Evolutionary conservation across 1,139 yeast genomes (phyloP).

Genomic region (Yamadazyma kanchanaburiensis): DNA sequence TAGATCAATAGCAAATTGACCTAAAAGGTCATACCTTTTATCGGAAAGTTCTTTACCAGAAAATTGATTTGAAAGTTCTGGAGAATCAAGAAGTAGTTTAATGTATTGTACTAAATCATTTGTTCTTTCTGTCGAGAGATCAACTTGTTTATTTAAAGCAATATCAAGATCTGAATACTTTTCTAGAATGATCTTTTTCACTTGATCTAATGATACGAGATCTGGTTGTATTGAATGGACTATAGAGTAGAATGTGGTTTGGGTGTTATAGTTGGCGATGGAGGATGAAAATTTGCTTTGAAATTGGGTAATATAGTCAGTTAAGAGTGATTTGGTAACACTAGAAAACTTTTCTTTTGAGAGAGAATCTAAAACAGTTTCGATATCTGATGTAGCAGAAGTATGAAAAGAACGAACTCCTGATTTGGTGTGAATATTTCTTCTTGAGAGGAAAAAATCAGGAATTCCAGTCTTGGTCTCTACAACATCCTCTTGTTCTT

Average conservation of each 20-base stretch:
- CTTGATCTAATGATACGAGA: constrained; percentile 21
- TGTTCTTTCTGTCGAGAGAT: constrained; percentile 17
- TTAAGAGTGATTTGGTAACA: too few relatives aligned
- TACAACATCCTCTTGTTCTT: constrained; percentile 10
- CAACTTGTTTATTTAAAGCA: constrained; percentile 11
- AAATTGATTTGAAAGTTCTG: constrained; percentile 15
- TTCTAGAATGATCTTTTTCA: constrained; percentile 20
- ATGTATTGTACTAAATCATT: constrained; percentile 29
- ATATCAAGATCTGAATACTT: constrained; percentile 25
- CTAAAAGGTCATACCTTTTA: constrained; percentile 18
- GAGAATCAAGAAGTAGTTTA: constrained; percentile 33
- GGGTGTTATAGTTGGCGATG: constrained; percentile 23
- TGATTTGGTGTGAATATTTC: constrained; percentile 6
- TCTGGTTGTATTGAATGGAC: constrained; percentile 36
- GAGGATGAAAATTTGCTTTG: background rate
- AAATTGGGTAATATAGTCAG: too few relatives aligned
- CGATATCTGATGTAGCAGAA: background rate
- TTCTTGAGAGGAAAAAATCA: constrained; percentile 10
- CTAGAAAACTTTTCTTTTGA: too few relatives aligned
- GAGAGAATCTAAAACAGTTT: background rate
- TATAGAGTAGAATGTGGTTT: constrained; percentile 34
- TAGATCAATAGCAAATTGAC: constrained; percentile 25
- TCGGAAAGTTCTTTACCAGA: constrained; percentile 11
- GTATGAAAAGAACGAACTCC: too few relatives aligned
- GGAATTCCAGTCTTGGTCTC: constrained; percentile 6